phyloP scores from a whole-genome alignment of 2,329 filamentous ascomycete species.

The Pseudocercospora fijiensis region DNA sequence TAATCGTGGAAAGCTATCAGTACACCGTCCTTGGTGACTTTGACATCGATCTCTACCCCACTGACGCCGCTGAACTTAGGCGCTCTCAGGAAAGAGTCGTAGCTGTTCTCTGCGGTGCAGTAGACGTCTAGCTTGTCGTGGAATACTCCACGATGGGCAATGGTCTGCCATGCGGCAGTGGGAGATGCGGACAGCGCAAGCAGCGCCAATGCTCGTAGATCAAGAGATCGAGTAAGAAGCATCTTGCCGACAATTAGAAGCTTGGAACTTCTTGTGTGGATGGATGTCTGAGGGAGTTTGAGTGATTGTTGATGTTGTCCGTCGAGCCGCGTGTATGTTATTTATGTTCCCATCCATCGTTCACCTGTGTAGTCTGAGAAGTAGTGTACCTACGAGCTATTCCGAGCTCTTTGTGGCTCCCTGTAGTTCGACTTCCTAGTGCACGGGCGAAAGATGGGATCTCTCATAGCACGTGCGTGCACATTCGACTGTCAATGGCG shows the following conservation, averaged over 20 bases:
- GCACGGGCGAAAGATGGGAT: not conserved
- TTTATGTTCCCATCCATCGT: not conserved
- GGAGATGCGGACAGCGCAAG: not conserved
- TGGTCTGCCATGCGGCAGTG: not conserved
- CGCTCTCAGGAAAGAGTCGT: not conserved
- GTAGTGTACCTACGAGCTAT: not conserved
- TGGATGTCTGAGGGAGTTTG: not conserved
- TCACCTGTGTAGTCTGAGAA: not conserved
- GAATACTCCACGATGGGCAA: conserved; percentile 5
- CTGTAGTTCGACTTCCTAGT: not conserved
- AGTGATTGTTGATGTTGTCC: not conserved
- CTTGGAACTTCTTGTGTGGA: not conserved
- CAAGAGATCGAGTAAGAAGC: not conserved
- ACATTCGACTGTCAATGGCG: not conserved
- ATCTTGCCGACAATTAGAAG: not conserved
- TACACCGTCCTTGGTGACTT: not conserved
- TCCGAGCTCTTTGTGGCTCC: not conserved
- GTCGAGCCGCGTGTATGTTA: not conserved
- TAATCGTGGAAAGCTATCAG: conserved; percentile 4
- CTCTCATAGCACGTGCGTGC: not conserved
- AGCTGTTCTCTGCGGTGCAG: conserved; percentile 1
- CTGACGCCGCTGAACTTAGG: not conserved
- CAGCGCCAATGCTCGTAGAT: not conserved
- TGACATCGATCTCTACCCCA: conserved; percentile 3
- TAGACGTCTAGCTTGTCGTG: not conserved